Evolutionary conservation across 257 asterid species (phyloP).

Genomic region (Petunia axillaris): DNA sequence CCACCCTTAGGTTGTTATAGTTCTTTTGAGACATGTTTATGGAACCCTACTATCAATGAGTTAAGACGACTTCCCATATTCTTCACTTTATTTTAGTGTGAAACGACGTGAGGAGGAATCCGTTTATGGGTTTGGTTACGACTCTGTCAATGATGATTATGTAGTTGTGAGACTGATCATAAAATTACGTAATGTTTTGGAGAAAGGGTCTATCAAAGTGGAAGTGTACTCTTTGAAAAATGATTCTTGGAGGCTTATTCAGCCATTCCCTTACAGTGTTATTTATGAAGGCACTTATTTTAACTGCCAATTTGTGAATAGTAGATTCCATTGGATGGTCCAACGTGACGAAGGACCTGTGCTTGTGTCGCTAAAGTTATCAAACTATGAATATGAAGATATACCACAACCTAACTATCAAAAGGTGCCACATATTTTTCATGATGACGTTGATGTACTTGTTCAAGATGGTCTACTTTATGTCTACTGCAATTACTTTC

Average conservation of each 20-base stretch:
- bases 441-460: neutral
- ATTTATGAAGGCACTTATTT: neutral
- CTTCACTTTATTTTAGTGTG: neutral
- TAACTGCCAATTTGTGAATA: neutral
- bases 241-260: neutral
- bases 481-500: neutral
- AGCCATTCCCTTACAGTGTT: neutral
- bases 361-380: neutral
- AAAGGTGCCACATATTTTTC: neutral
- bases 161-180: neutral
- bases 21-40: neutral
- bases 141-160: neutral
- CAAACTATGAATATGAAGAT: neutral
- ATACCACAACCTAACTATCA: neutral
- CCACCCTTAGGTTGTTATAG: neutral
- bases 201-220: neutral
- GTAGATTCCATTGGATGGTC: neutral
- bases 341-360: neutral
- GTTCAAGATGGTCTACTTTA: neutral
- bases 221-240: neutral
- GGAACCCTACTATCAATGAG: neutral
- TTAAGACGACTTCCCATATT: neutral
- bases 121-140: neutral
- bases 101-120: neutral
- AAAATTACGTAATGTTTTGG: too few species aligned